Conservation (phyloP, 1,284 basidiomycete genomes). For the Apiotrichum mycotoxinovorans region DNA sequence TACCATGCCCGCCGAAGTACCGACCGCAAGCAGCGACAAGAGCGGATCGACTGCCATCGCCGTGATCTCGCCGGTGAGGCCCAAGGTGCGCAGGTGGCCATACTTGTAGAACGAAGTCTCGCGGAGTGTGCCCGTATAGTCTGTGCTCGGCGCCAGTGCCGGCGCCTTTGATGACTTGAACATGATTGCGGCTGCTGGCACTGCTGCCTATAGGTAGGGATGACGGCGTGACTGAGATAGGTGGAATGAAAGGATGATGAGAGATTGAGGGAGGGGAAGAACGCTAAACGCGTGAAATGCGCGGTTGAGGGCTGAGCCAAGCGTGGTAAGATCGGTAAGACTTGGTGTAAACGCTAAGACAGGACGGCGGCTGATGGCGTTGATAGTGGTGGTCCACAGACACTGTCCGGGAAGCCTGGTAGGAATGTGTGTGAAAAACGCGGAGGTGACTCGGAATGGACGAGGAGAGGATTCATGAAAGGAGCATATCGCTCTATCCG, state of each 20-base stretch:
- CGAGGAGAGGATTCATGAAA: too few species aligned
- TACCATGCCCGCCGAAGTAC: slow-evolving; percentile 49
- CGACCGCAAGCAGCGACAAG: slow-evolving; percentile 68
- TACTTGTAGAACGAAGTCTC: slow-evolving; percentile 47
- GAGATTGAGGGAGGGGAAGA: neutral
- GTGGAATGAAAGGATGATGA: neutral
- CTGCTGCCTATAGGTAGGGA: neutral
- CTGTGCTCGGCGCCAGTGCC: slow-evolving; percentile 30
- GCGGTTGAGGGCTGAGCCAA: too few species aligned
- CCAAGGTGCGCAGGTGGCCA: slow-evolving; percentile 45
- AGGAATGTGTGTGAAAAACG: too few species aligned
- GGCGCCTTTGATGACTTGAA: slow-evolving; percentile 41
- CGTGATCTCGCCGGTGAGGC: slow-evolving; percentile 56
- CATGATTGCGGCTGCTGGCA: slow-evolving; percentile 25
- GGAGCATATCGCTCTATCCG: too few species aligned
- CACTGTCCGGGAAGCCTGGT: too few species aligned
- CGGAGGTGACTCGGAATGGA: too few species aligned
- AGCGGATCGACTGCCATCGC: slow-evolving; percentile 68
- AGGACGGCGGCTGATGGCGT: too few species aligned
- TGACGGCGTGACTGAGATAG: neutral
- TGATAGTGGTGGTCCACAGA: too few species aligned
- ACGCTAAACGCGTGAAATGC: too few species aligned
- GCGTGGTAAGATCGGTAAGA: too few species aligned
- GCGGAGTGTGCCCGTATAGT: slow-evolving; percentile 45
- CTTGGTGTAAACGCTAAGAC: too few species aligned